phyloP scores from a whole-genome alignment of 2,329 filamentous ascomycete genomes.

The Fusarium setosum region DNA sequence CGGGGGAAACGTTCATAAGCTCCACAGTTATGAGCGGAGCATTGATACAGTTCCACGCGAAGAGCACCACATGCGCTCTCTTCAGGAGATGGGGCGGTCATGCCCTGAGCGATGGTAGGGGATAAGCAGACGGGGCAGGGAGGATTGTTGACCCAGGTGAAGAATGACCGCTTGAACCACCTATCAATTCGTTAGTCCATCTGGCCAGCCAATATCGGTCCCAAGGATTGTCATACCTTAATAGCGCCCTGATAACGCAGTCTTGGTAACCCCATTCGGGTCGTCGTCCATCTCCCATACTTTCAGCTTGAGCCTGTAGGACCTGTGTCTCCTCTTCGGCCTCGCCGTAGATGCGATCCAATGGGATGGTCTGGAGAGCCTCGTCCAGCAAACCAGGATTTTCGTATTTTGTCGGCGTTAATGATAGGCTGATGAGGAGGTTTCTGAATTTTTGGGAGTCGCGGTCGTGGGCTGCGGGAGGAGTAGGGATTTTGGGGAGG shows the following conservation, averaged over 20 bases:
- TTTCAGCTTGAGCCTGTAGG: constrained; percentile 86
- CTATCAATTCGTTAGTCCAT: constrained; percentile 39
- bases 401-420: constrained; percentile 93
- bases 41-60: constrained; percentile 90
- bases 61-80: constrained; percentile 90
- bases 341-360: constrained; percentile 92
- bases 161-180: constrained; percentile 97
- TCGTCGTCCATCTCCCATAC: constrained; percentile 81
- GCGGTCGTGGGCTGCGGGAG: constrained; percentile 74
- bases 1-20: constrained; percentile 90
- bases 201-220: not conserved
- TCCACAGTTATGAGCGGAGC: constrained; percentile 79
- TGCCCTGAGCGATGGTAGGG: constrained; percentile 84
- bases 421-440: constrained; percentile 84
- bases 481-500: constrained; percentile 72
- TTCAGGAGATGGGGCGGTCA: constrained; percentile 86
- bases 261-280: constrained; percentile 98
- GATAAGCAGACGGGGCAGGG: constrained; percentile 84
- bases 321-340: constrained; percentile 95
- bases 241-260: constrained; percentile 88
- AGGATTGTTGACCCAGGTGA: constrained; percentile 97
- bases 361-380: constrained; percentile 84
- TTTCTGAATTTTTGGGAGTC: constrained; percentile 82
- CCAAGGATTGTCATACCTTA: constrained; percentile 69
- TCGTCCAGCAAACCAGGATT: constrained; percentile 96